Evolutionary conservation across 2,329 filamentous ascomycete species (phyloP).

Genomic region (Alternaria brassicicola): DNA sequence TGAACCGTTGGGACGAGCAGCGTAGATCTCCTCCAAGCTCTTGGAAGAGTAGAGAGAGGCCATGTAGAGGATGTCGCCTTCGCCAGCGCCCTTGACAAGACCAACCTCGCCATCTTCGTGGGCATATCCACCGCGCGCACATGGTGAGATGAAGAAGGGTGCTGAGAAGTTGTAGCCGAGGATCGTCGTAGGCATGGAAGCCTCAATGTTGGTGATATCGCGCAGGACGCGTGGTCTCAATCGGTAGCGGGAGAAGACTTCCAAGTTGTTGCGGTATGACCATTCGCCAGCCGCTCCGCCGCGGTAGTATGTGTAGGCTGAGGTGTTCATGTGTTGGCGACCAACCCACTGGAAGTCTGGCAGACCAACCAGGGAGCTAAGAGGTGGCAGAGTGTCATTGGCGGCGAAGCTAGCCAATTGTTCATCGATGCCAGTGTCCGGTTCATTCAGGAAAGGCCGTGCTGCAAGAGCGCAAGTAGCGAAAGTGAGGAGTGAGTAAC

Average conservation of each 20-base stretch:
- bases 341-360: slow-evolving; percentile 63
- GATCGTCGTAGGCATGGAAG: slow-evolving; percentile 53
- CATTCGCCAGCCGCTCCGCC: slow-evolving; percentile 63
- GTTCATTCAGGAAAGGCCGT: slow-evolving; percentile 43
- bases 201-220: slow-evolving; percentile 55
- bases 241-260: slow-evolving; percentile 58
- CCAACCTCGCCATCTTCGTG: slow-evolving; percentile 58
- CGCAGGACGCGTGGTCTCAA: slow-evolving; percentile 58
- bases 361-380: slow-evolving; percentile 56
- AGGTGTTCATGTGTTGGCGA: slow-evolving; percentile 54
- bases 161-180: slow-evolving; percentile 61
- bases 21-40: slow-evolving; percentile 25
- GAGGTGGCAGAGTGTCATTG: slow-evolving; percentile 50
- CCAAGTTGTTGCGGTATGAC: slow-evolving; percentile 63
- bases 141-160: slow-evolving; percentile 62
- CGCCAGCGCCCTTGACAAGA: slow-evolving; percentile 57
- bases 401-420: slow-evolving; percentile 21
- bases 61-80: slow-evolving; percentile 60
- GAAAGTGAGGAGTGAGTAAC: slow-evolving; percentile 26
- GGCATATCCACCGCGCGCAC: slow-evolving; percentile 48
- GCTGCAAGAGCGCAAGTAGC: slow-evolving; percentile 40
- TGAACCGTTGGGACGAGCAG: slow-evolving; percentile 10
- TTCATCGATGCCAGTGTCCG: slow-evolving; percentile 45
- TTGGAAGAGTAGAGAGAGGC: slow-evolving; percentile 46
- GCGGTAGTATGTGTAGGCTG: slow-evolving; percentile 63